Evolutionary conservation across 2,329 filamentous ascomycete genomes (phyloP), one percentile per base, ranked within the genome.

Genomic region (Onygena corvina): DNA sequence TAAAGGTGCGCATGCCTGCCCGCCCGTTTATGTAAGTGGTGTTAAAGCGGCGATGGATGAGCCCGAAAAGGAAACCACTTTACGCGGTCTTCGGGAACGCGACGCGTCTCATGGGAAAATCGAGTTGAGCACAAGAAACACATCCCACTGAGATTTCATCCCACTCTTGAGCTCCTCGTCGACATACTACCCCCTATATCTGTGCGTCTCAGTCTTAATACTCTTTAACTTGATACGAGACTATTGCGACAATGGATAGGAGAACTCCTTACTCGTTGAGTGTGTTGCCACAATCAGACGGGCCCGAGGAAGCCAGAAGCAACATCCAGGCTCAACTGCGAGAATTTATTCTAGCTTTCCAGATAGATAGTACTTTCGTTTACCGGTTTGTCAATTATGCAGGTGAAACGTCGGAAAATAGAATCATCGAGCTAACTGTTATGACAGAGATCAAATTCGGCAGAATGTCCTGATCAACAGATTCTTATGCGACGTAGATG

Each of bases 401-500:
- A 9, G 18, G 31, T 42, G 12, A n/a, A n/a, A 31, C 30, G 30
- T 31, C 33, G 12, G 12, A n/a, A n/a, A 46, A 31, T 7, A 4
- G 14, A 46, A 20, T n/a, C n/a, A 6, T 12, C 20, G 14, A 6
- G 14, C 30, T 30, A 31, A 30, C 33, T 6, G 1, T 30, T 5
- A 3, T 46, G 12, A 2, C 59, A 93, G 92, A 77, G 90, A 96
- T 61, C 92, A 96, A 69, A 79, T 98, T 52, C 81, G 86, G 60
- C 88, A 96, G 64, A 98, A 98, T 71, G 88, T 92, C 5, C 77
- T 96, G 1, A 75, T 94, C 35, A 92, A 94, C 65, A 88, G 89
- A 60, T 96, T 88, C 71, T 95, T 83, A 67, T 95, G 92, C 72
- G 90, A 98, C 65, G 79, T 98, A 63, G 89, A 98, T 65, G 86